Percentiles rank a stretch among this genome's conserved stretches.
Evolutionary conservation across 148 eudicot species (phyloP).

Genomic region (Fallopia convolvulus): DNA sequence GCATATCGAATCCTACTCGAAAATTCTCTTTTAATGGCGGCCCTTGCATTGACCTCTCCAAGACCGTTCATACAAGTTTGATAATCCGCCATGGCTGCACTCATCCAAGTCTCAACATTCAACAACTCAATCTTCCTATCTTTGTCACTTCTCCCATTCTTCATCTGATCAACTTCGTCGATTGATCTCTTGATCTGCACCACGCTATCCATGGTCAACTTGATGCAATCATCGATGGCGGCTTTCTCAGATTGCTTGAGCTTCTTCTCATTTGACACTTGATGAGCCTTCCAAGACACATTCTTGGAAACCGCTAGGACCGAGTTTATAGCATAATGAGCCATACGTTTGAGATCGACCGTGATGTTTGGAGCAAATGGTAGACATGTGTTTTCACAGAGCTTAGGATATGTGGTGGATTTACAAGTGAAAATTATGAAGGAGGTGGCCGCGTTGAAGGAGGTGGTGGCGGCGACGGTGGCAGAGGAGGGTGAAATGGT

Average conservation of each 20-base stretch:
- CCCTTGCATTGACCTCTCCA: slow-evolving; percentile 1
- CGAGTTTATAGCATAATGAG: not conserved
- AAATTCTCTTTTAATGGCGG: not conserved
- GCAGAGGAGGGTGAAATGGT: not conserved
- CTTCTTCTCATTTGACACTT: not conserved
- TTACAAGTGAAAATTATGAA: slow-evolving; percentile 11
- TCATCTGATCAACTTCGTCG: not conserved
- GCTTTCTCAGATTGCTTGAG: not conserved
- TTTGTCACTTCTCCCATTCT: not conserved
- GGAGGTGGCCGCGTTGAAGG: not conserved
- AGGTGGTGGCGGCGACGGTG: not conserved
- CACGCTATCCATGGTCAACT: not conserved
- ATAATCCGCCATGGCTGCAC: slow-evolving; percentile 40
- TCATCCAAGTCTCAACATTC: slow-evolving; percentile 51
- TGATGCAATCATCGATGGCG: slow-evolving; percentile 1
- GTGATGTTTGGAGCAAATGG: slow-evolving; percentile 14
- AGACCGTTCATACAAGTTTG: slow-evolving; percentile 36
- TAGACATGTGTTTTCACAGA: slow-evolving; percentile 11
- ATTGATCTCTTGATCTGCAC: not conserved
- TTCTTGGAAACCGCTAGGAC: not conserved
- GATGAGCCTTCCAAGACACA: not conserved
- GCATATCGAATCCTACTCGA: not conserved
- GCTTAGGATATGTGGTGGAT: slow-evolving; percentile 12
- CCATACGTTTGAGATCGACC: not conserved
- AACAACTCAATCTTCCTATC: slow-evolving; percentile 12